Evolutionary conservation across 1,284 basidiomycete genomes (phyloP).

Genomic region (Heterobasidion annosum): DNA sequence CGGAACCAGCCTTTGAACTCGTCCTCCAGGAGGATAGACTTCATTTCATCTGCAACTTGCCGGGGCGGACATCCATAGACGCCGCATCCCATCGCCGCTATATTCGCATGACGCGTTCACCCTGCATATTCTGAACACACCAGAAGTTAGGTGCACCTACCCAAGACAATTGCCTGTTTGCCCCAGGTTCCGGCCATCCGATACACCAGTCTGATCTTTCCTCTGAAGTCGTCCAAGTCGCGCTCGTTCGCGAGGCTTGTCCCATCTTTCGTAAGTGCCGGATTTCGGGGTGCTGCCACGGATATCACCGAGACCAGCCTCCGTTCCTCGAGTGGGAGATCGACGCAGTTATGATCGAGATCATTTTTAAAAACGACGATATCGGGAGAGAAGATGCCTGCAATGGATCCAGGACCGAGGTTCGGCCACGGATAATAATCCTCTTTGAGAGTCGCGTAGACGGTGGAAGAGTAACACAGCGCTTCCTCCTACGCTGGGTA

Average conservation of each 20-base stretch:
- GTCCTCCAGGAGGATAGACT: conserved; percentile 25
- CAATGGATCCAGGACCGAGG: conserved; percentile 27
- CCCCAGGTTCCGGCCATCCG: conserved; percentile 31
- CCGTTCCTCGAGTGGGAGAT: conserved; percentile 23
- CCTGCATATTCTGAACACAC: neutral
- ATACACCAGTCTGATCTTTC: conserved; percentile 34
- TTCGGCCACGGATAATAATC: conserved; percentile 39
- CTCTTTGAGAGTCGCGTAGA: conserved; percentile 31
- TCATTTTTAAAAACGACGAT: conserved; percentile 38
- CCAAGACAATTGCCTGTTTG: conserved; percentile 28
- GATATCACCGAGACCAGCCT: conserved; percentile 33
- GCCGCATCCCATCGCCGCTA: conserved; percentile 39
- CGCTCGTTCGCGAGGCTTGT: conserved; percentile 16
- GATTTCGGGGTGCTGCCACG: conserved; percentile 30
- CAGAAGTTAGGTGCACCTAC: conserved; percentile 15
- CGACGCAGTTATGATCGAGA: conserved; percentile 29
- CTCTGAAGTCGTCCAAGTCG: conserved; percentile 26
- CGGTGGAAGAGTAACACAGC: conserved; percentile 37
- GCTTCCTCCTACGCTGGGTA: conserved; percentile 23
- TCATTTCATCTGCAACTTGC: conserved; percentile 34
- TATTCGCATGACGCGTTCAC: neutral
- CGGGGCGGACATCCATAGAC: conserved; percentile 31
- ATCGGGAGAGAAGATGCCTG: conserved; percentile 33
- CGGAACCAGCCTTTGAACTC: conserved; percentile 37
- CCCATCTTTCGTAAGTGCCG: conserved; percentile 21